Evolutionary conservation across 2,329 filamentous ascomycete species (phyloP), one percentile per base, ranked within the genome.

Genomic region (Paecilomyces variotii): DNA sequence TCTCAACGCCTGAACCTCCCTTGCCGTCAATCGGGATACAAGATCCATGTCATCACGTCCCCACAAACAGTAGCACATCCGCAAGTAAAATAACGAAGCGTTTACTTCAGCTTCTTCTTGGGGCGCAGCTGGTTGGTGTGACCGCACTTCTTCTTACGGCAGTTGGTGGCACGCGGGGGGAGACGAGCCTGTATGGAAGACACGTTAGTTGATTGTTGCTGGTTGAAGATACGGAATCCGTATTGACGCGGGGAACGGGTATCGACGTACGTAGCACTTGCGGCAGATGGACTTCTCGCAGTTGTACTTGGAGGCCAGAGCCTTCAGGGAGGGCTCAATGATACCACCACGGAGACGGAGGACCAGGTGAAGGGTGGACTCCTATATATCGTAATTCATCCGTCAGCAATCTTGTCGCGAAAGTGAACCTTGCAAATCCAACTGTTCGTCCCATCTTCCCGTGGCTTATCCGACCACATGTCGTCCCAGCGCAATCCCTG

Each of bases 221-320:
- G 39, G 39, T n/a, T 35, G 10, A 14, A 28, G 12, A 26, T 50
- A 57, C 32, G 3, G 32, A 35, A 55, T 25, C 32, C 27, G 32
- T 14, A 49, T 24, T 49, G 28, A 4, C 6, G 50, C 54, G 34
- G 26, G 19, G 12, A 10, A 28, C 19, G 30, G 51, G 55, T 14
- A 54, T 60, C 53, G 59, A 87, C 89, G 72, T 87, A 94, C 91
- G 82, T 97, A 97, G 89, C 94, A 99, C 90, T 99, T 97, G 86
- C 94, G 93, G 91, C 94, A 97, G 82, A 97, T 96, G 89, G 93
- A 93, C 89, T 97, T 97, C 71, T 97, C 94, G 89, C 93, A 97
- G 89, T 99, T 97, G 87, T 95, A 97, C 87, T 97, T 97, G 84
- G 88, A 92, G 77, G 93, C 93, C 67, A 97, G 88, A 70, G 91